A percentile compares a stretch with the other conserved stretches of the same genome.
These are phyloP conservation scores for Tuber calosporum DNA, from an alignment of 495 filamentous ascomycete genomes.

Conservation along the genomic window DNA sequence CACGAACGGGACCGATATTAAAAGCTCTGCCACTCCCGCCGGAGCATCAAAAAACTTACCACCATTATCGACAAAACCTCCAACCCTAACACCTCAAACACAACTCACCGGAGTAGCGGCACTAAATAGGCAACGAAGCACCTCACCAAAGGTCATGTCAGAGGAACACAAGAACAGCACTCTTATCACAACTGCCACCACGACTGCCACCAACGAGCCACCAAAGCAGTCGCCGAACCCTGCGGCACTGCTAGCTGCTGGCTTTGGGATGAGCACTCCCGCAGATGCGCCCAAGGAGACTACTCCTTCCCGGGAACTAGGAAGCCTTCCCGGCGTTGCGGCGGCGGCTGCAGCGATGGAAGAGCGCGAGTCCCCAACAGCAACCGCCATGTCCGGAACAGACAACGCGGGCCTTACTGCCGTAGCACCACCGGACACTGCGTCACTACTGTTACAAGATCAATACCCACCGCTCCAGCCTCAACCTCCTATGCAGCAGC, in stretches of 20 bases:
- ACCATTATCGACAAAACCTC: constrained; percentile 26
- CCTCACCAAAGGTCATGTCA: constrained; percentile 30
- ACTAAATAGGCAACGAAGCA: constrained; percentile 20
- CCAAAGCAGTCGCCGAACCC: constrained; percentile 34
- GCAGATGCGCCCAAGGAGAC: constrained; percentile 23
- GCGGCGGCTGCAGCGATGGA: constrained; percentile 40
- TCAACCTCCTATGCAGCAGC: constrained; percentile 29
- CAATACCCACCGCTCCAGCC: constrained; percentile 32
- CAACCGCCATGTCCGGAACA: neutral
- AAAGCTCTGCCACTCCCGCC: constrained; percentile 23
- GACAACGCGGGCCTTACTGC: constrained; percentile 28
- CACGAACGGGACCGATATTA: constrained; percentile 34
- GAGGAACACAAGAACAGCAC: constrained; percentile 16
- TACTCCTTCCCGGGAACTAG: constrained; percentile 28
- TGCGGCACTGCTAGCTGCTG: constrained; percentile 24
- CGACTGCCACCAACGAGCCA: constrained; percentile 10
- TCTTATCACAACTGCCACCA: neutral
- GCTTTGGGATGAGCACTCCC: constrained; percentile 27
- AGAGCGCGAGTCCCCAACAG: neutral
- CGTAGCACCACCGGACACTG: constrained; percentile 22
- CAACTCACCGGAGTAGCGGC: constrained; percentile 35
- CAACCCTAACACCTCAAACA: constrained; percentile 30
- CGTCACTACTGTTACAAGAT: constrained; percentile 23
- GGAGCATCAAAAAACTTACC: constrained; percentile 29
- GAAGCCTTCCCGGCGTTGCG: constrained; percentile 34